phyloP scores from a whole-genome alignment of 345 rosid species.

The Turritis glabra region DNA sequence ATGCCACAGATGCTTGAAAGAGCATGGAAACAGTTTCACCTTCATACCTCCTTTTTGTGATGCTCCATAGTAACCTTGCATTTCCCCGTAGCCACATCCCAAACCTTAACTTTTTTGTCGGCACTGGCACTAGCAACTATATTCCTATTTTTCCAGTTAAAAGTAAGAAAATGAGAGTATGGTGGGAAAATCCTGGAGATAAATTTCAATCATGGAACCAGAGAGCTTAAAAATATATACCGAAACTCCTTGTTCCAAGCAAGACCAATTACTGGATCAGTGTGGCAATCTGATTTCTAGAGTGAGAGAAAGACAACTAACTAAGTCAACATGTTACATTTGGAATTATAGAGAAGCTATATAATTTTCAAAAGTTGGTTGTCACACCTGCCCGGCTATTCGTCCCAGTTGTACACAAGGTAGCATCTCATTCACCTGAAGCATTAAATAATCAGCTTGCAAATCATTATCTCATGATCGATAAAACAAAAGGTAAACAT shows the following conservation, averaged over 20 bases:
- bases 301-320: too few relatives aligned
- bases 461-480: neutral
- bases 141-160: conserved; percentile 50
- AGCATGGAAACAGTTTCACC: conserved; percentile 1
- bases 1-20: neutral
- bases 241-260: conserved; percentile 92
- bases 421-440: conserved; percentile 64
- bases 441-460: conserved; percentile 26
- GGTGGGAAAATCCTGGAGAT: neutral
- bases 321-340: too few relatives aligned
- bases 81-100: conserved; percentile 74
- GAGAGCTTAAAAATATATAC: conserved; percentile 27
- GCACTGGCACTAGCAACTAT: conserved; percentile 91
- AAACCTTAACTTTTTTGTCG: conserved; percentile 71
- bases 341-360: too few relatives aligned
- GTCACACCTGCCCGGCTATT: conserved; percentile 43
- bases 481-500: neutral
- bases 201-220: conserved; percentile 14
- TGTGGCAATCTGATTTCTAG: conserved; percentile 80
- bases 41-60: conserved; percentile 68
- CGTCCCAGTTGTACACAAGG: conserved; percentile 70
- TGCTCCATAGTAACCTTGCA: conserved; percentile 72
- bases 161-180: neutral
- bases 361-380: too few relatives aligned
- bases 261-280: conserved; percentile 76